Percentiles rank a stretch among this genome's conserved stretches.
These are phyloP conservation scores for Panicum miliaceum DNA, from an alignment of 176 grass and related monocot species.

Conservation along the genomic window DNA sequence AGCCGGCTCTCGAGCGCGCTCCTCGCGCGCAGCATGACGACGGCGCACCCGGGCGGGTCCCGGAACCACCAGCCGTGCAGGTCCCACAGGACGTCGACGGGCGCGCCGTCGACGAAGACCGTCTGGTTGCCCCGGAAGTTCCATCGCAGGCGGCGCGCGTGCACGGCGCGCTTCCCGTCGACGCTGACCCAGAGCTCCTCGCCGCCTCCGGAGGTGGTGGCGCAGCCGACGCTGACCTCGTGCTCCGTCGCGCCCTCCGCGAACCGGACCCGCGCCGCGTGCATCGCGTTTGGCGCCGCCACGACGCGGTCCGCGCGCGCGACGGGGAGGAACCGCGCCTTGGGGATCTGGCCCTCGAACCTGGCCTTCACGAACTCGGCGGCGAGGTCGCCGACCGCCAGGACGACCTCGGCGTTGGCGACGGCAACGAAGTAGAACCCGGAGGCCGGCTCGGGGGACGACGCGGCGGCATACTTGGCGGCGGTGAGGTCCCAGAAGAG, in stretches of 20 bases:
- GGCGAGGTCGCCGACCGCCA: slow-evolving; percentile 70
- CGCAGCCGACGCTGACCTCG: slow-evolving; percentile 72
- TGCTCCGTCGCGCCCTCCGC: slow-evolving; percentile 68
- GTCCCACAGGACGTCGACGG: slow-evolving; percentile 97
- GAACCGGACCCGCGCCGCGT: slow-evolving; percentile 65
- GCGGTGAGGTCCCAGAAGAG: slow-evolving; percentile 84
- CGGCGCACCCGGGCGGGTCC: slow-evolving; percentile 55
- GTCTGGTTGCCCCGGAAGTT: slow-evolving; percentile 96
- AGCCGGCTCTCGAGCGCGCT: slow-evolving; percentile 87
- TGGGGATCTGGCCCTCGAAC: slow-evolving; percentile 58
- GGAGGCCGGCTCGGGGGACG: slow-evolving; percentile 55
- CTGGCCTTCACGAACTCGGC: slow-evolving; percentile 60
- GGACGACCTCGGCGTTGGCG: slow-evolving; percentile 64
- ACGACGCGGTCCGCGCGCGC: slow-evolving; percentile 69
- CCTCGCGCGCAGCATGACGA: slow-evolving; percentile 79
- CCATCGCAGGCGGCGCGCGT: slow-evolving; percentile 59
- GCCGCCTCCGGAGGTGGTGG: not conserved
- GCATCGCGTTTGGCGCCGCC: slow-evolving; percentile 33
- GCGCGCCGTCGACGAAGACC: slow-evolving; percentile 84
- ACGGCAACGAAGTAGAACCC: slow-evolving; percentile 78
- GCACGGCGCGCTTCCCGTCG: slow-evolving; percentile 76
- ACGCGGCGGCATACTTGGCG: slow-evolving; percentile 44
- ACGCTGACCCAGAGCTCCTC: slow-evolving; percentile 76
- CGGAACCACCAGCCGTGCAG: slow-evolving; percentile 79
- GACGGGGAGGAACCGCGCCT: slow-evolving; percentile 41